These are phyloP conservation scores for Infundibulicybe gibba DNA, from an alignment of 768 basidiomycete genomes.

Conservation along the genomic window DNA sequence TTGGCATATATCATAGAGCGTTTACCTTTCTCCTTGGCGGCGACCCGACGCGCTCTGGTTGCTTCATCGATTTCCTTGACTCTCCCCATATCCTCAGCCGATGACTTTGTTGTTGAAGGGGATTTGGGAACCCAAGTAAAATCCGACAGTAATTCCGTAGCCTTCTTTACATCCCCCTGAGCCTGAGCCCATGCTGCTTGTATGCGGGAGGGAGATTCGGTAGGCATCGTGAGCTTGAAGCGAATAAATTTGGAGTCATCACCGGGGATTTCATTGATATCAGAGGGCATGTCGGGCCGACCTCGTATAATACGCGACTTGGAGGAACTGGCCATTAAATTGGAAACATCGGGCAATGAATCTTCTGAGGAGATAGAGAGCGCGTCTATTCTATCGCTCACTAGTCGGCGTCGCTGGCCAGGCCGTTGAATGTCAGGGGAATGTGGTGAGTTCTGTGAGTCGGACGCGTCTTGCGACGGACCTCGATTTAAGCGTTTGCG, in stretches of 20 bases:
- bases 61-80: constrained; percentile 74
- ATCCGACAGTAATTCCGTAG: constrained; percentile 56
- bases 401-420: constrained; percentile 44
- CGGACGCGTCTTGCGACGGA: constrained; percentile 30
- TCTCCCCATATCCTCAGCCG: constrained; percentile 47
- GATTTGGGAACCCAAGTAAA: constrained; percentile 44
- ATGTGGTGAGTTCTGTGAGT: constrained; percentile 41
- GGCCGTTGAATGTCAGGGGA: constrained; percentile 59
- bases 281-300: constrained; percentile 30
- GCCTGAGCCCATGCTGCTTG: constrained; percentile 68
- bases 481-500: constrained; percentile 68
- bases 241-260: constrained; percentile 43
- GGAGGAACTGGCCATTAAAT: constrained; percentile 38
- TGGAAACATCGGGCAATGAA: constrained; percentile 47
- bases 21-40: constrained; percentile 72
- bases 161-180: constrained; percentile 56
- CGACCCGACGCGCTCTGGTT: constrained; percentile 60
- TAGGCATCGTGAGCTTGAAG: constrained; percentile 64
- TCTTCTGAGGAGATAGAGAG: constrained; percentile 69
- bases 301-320: constrained; percentile 56
- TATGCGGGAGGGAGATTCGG: constrained; percentile 38
- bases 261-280: constrained; percentile 21
- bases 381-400: constrained; percentile 30
- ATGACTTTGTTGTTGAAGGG: constrained; percentile 14
- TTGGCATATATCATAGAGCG: constrained; percentile 82